These are phyloP conservation scores for Phyllosticta citribraziliensis DNA, from an alignment of 2,329 filamentous ascomycete genomes.

Conservation along the genomic window DNA sequence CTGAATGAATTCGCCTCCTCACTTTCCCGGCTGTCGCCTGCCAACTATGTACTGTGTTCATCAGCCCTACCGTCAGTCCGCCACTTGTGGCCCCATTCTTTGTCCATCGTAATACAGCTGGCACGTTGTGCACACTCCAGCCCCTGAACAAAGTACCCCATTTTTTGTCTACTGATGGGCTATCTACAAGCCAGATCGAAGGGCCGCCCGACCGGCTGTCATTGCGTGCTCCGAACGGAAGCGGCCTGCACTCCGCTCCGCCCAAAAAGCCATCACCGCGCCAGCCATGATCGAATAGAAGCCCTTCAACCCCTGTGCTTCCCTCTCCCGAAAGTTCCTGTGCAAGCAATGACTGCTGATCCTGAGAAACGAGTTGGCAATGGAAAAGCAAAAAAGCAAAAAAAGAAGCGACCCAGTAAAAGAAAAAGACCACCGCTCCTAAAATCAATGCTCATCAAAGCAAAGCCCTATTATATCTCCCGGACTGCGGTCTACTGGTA, in stretches of 20 bases:
- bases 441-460: neutral
- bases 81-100: neutral
- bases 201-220: neutral
- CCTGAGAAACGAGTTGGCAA: neutral
- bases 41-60: no score
- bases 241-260: constrained; percentile 2
- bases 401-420: neutral
- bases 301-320: neutral
- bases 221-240: neutral
- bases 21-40: neutral
- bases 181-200: neutral
- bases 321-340: neutral
- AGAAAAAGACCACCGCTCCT: neutral
- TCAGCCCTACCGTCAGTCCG: neutral
- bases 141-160: neutral
- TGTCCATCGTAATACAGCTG: neutral
- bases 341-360: neutral
- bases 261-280: neutral
- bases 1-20: neutral
- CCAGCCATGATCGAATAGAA: constrained; percentile 1
- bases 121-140: neutral
- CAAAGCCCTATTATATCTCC: neutral
- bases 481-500: neutral
- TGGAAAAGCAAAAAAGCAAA: neutral
- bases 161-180: neutral